Evolutionary conservation across 2,329 filamentous ascomycete genomes (phyloP).

Genomic region (Alternaria gaisen): DNA sequence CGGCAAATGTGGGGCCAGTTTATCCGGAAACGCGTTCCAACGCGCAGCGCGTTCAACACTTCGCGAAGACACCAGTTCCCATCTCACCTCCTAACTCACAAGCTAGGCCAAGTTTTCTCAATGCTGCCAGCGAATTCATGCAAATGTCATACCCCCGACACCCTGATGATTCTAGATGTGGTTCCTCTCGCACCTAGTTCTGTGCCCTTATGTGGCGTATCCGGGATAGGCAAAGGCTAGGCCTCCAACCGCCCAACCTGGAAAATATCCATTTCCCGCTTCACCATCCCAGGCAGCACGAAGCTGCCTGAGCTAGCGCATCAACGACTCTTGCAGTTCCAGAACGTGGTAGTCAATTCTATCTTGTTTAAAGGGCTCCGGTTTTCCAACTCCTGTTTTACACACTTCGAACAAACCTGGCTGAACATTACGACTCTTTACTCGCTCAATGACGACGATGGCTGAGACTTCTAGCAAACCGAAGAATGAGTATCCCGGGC

Average conservation of each 20-base stretch:
- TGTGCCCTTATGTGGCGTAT: background rate
- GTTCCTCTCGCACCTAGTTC: background rate
- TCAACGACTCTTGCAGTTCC: background rate
- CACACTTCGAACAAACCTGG: background rate
- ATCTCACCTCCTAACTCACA: background rate
- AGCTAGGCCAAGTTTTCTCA: background rate
- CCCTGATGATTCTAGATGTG: background rate
- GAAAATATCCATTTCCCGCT: background rate
- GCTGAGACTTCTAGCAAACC: background rate
- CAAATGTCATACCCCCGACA: background rate
- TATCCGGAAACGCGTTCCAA: background rate
- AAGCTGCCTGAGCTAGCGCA: background rate
- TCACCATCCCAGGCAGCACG: background rate
- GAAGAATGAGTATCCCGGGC: constrained; percentile 25
- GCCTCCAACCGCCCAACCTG: background rate
- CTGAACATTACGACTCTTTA: background rate
- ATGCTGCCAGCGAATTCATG: background rate
- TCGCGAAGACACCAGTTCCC: background rate
- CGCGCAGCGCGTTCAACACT: background rate
- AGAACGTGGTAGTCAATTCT: too few relatives aligned
- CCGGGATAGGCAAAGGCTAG: constrained; percentile 1
- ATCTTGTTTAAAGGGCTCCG: background rate
- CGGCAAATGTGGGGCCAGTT: background rate
- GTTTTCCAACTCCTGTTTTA: background rate
- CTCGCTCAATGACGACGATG: background rate